Base-by-base conservation (phyloP, 2,329 filamentous ascomycete genomes). In the Hirsutella rhossiliensis region DNA sequence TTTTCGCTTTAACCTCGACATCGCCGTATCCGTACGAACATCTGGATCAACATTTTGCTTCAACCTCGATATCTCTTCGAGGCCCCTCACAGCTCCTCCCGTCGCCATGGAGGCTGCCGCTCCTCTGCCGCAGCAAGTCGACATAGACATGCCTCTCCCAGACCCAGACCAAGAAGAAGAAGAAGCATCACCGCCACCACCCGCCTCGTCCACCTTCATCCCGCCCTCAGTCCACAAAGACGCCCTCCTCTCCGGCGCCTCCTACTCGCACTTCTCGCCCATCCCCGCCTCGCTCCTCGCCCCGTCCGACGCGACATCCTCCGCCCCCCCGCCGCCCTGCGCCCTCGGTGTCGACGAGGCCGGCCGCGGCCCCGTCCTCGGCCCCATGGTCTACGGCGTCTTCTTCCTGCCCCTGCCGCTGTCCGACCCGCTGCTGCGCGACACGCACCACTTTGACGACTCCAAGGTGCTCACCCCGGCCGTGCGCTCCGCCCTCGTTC, bases 261-360 rank as follows among this genome's bases (percentile, higher is more conserved):
- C 83, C 36, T 87, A 86, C 66, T 72, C 76, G 11, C 75, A 88
- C 63, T 86, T 80, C 67, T 86, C 84, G 1, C 68, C 76, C 15
- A 70, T 86, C 1, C 86, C 85, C 1, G 58, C 73, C 0, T 60
- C 65, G n/a, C 75, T 87, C 43, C 72, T 72, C 19, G 17, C 44
- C 3, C 62, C 71, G 2, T 54, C 67, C 48, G 51, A 66, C 41
- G 49, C 55, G 3, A 59, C 62, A 38, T 54, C 64, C 4, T 49
- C 58, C 17, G 54, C 64, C 15, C 57, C 62, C 13, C 59, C 61
- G 8, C 49, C 58, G 12, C 55, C 58, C 38, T 92, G 86, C 63
- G 82, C 84, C 18, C 73, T 97, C 19, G 90, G 90, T 49, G 83
- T 97, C 42, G 90, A 97, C 62, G 90, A 97, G 70, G 90, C 90